These are phyloP conservation scores for Colletotrichum simmondsii DNA, from an alignment of 2,329 filamentous ascomycete species.

Conservation along the genomic window DNA sequence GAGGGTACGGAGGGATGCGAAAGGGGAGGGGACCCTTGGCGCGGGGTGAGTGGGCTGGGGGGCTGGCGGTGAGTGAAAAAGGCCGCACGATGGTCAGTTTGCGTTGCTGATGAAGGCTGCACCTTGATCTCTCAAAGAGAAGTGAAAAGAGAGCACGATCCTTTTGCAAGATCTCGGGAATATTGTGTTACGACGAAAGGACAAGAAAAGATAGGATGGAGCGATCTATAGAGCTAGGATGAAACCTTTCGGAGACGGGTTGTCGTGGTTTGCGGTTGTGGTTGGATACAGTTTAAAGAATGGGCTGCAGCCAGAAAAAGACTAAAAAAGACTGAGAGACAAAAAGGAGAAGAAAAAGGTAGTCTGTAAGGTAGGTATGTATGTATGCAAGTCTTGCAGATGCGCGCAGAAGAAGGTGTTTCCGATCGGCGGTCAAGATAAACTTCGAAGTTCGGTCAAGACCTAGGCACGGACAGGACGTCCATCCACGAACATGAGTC, in stretches of 20 bases:
- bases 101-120: neutral
- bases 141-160: neutral
- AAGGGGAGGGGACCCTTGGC: conserved; percentile 12
- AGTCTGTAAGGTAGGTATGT: neutral
- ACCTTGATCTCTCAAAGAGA: neutral
- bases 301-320: neutral
- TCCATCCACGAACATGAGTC: neutral
- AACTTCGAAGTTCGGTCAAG: conserved; percentile 20
- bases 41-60: conserved; percentile 15
- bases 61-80: conserved; percentile 22
- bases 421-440: conserved; percentile 30
- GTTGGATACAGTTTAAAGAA: neutral
- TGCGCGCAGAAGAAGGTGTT: neutral
- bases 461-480: neutral
- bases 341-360: neutral
- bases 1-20: neutral
- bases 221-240: neutral
- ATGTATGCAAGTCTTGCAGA: neutral
- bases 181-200: neutral
- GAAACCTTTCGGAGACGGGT: neutral
- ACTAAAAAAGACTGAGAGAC: neutral
- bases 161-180: neutral
- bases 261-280: neutral
- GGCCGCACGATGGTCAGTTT: conserved; percentile 6
- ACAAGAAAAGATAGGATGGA: neutral